phyloP scores from a whole-genome alignment of 106 monocot genomes.

The Dendrobium officinale region DNA sequence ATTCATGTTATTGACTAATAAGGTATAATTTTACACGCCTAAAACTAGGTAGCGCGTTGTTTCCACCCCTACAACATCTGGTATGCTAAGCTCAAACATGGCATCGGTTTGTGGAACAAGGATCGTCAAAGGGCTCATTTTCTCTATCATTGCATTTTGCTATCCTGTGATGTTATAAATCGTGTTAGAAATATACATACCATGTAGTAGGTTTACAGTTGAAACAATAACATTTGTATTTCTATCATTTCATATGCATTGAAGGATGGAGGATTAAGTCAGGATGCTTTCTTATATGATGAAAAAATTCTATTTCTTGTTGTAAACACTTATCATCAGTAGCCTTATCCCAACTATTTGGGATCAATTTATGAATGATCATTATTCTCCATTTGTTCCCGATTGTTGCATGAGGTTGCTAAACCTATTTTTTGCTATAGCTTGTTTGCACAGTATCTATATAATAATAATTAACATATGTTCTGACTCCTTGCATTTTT shows the following conservation, averaged over 20 bases:
- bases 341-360: not conserved
- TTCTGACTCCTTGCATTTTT: slow-evolving; percentile 1
- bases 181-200: not conserved
- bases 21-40: not conserved
- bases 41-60: not conserved
- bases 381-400: not conserved
- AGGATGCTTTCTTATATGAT: slow-evolving; percentile 1
- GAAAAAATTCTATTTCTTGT: not conserved
- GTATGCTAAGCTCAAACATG: not conserved
- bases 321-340: not conserved
- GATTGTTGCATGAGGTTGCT: not conserved
- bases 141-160: not conserved
- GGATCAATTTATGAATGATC: not conserved
- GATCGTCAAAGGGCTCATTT: not conserved
- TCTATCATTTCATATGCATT: not conserved
- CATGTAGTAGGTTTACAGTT: not conserved
- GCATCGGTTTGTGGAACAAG: not conserved
- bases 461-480: not conserved
- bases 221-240: not conserved
- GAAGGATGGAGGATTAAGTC: not conserved
- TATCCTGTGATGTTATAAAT: not conserved
- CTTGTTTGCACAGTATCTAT: not conserved
- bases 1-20: not conserved
- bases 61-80: not conserved
- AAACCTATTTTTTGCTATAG: not conserved